These are phyloP conservation scores for Pseudotsuga menziesii DNA, from an alignment of 75 land plant genomes.

Conservation along the genomic window DNA sequence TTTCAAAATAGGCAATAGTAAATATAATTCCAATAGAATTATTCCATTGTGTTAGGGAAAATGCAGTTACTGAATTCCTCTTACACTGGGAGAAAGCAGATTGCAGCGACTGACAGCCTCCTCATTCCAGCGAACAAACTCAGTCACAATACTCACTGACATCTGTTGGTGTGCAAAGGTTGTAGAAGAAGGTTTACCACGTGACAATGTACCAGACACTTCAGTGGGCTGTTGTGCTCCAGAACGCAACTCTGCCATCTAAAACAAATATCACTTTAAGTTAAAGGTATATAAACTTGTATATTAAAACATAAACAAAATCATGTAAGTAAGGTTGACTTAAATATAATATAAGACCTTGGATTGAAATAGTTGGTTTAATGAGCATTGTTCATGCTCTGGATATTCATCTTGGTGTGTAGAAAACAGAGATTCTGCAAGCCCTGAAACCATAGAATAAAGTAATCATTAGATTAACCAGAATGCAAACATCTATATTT, in stretches of 20 bases:
- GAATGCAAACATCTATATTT: not conserved
- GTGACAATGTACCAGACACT: constrained; percentile 43
- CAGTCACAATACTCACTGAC: constrained; percentile 88
- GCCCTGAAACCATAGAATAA: constrained; percentile 50
- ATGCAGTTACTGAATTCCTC: not conserved
- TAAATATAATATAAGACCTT: constrained; percentile 44
- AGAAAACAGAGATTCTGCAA: constrained; percentile 86
- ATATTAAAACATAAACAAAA: not conserved
- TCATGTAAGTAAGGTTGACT: not conserved
- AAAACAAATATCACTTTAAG: not conserved
- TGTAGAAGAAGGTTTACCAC: constrained; percentile 51
- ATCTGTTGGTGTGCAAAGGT: constrained; percentile 64
- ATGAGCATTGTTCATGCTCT: constrained; percentile 90
- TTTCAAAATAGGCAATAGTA: not conserved
- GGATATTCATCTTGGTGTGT: constrained; percentile 92
- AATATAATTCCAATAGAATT: not conserved
- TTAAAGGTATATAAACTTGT: constrained; percentile 1
- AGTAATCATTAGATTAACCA: not conserved
- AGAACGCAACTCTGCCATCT: constrained; percentile 86
- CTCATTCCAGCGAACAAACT: constrained; percentile 99
- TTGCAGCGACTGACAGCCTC: constrained; percentile 93
- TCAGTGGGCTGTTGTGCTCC: constrained; percentile 58
- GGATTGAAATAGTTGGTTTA: constrained; percentile 76
- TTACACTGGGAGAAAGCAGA: constrained; percentile 84
- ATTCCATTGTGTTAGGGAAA: not conserved